Evolutionary conservation across 345 rosid species (phyloP).

Genomic region (Salix exigua): DNA sequence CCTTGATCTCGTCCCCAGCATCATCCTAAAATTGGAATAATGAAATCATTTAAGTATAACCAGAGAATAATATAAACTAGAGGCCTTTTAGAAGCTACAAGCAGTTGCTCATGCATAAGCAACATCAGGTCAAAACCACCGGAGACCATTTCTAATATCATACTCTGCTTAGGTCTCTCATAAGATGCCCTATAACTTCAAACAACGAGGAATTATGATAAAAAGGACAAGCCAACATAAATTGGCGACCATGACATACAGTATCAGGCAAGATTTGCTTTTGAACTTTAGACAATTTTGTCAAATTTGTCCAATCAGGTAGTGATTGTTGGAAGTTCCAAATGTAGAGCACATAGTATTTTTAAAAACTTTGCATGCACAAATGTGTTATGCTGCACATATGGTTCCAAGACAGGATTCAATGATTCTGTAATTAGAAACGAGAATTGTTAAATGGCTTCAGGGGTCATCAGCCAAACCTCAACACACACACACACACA

Average conservation of each 20-base stretch:
- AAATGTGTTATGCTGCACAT: not conserved
- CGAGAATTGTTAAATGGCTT: too few relatives aligned
- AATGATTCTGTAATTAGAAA: not conserved
- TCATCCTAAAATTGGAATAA: conserved; percentile 51
- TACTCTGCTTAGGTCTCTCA: not conserved
- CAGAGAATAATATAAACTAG: not conserved
- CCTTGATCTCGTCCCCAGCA: conserved; percentile 83
- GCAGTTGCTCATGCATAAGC: not conserved
- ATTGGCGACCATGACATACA: not conserved
- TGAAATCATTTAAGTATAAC: not conserved
- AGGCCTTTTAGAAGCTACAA: not conserved
- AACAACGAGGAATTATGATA: not conserved
- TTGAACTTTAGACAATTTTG: not conserved
- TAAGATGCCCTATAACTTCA: not conserved
- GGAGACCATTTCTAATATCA: not conserved
- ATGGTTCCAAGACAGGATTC: not conserved
- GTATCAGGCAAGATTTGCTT: not conserved
- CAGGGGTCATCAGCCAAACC: not conserved
- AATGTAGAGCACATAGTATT: not conserved
- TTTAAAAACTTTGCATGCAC: not conserved
- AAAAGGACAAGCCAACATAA: not conserved
- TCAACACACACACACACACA: not conserved
- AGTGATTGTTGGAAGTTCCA: not conserved
- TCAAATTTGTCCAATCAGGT: not conserved
- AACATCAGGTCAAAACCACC: not conserved